Conservation (phyloP, 441 rosid genomes). For the Hura crepitans region DNA sequence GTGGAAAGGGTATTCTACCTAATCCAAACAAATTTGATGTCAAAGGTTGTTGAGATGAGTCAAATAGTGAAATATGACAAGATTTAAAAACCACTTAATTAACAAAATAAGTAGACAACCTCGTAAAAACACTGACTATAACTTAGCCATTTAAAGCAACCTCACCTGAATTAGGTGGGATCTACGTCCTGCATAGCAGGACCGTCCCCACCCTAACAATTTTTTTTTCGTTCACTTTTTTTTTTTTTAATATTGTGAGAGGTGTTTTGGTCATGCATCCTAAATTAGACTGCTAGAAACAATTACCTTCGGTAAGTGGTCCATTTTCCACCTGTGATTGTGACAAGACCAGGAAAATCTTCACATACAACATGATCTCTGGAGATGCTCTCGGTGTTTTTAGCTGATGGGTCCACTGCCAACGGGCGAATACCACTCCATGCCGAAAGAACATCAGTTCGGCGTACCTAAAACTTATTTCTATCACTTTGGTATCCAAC, state of each 20-base stretch:
- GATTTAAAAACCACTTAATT: not conserved
- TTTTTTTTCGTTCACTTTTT: no score
- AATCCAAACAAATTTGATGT: not conserved
- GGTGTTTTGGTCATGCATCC: no score
- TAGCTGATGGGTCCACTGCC: slow-evolving; percentile 79
- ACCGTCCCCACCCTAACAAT: no score
- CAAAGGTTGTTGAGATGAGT: not conserved
- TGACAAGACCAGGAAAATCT: slow-evolving; percentile 85
- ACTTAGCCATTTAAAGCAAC: slow-evolving; percentile 4
- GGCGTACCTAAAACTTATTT: slow-evolving; percentile 63
- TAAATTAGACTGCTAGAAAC: slow-evolving; percentile 15
- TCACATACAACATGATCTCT: slow-evolving; percentile 90
- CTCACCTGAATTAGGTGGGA: slow-evolving; percentile 10
- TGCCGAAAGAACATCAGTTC: slow-evolving; percentile 94
- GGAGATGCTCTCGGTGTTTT: slow-evolving; percentile 87
- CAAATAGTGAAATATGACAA: not conserved
- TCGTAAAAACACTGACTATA: not conserved
- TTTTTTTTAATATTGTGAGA: no score
- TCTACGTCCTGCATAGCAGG: no score
- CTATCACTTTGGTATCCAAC: slow-evolving; percentile 18
- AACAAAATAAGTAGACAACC: not conserved
- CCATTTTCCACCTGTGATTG: slow-evolving; percentile 98
- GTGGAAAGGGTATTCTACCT: not conserved
- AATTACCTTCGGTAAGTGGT: slow-evolving; percentile 87
- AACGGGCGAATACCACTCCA: slow-evolving; percentile 99